Conservation (phyloP, 140 eudicot species). For the Bidens hawaiensis region DNA sequence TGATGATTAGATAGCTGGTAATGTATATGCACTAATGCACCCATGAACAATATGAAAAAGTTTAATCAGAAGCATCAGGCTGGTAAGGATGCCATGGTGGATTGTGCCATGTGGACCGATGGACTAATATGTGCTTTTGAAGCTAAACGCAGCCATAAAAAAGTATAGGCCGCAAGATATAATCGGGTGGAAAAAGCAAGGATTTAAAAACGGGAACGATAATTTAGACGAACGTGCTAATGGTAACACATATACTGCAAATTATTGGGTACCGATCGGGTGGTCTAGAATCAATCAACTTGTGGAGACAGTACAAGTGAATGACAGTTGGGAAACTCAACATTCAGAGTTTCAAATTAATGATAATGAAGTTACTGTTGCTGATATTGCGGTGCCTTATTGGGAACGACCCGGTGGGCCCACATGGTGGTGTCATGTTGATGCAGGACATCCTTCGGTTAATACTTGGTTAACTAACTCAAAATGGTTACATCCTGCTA, state of each 20-base stretch:
- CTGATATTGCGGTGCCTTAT: conserved; percentile 73
- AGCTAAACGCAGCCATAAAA: conserved; percentile 36
- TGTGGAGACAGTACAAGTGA: conserved; percentile 43
- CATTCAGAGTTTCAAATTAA: conserved; percentile 34
- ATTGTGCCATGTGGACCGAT: conserved; percentile 57
- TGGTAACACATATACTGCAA: conserved; percentile 29
- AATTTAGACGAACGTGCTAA: conserved; percentile 15
- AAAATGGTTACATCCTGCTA: conserved; percentile 86
- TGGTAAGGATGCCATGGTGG: conserved; percentile 31
- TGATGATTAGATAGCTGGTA: conserved; percentile 16
- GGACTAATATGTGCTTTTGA: conserved; percentile 80
- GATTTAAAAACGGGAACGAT: conserved; percentile 21
- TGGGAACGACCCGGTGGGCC: conserved; percentile 75
- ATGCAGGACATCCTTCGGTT: conserved; percentile 48
- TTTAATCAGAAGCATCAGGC: conserved; percentile 39
- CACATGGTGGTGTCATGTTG: conserved; percentile 90
- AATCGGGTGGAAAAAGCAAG: conserved; percentile 26
- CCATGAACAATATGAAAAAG: conserved; percentile 30
- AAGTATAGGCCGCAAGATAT: conserved; percentile 27
- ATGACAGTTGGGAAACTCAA: conserved; percentile 52
- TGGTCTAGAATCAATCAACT: conserved; percentile 76
- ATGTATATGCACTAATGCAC: conserved; percentile 11
- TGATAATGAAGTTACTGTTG: conserved; percentile 69
- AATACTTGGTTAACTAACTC: conserved; percentile 59
- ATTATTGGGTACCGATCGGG: conserved; percentile 67